Percentiles rank a stretch among this genome's conserved stretches.
Conservation (phyloP, 805 yeast genomes). For the Wickerhamia fluorescens region DNA sequence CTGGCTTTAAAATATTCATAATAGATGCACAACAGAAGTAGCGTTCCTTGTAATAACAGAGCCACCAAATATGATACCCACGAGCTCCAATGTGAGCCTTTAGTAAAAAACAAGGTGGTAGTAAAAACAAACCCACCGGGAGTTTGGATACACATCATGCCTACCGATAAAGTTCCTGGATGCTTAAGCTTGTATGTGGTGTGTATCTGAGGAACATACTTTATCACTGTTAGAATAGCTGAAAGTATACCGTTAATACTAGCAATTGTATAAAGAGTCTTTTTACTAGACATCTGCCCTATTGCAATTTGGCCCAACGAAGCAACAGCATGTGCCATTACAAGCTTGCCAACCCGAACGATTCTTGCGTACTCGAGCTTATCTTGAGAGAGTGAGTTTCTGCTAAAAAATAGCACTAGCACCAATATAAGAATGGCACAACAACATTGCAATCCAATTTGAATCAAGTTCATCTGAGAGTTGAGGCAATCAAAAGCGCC, state of each 20-base stretch:
- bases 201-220: slow-evolving; percentile 72
- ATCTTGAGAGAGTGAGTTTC: slow-evolving; percentile 40
- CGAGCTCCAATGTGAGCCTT: slow-evolving; percentile 79
- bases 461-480: slow-evolving; percentile 59
- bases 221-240: slow-evolving; percentile 55
- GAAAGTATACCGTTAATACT: slow-evolving; percentile 58
- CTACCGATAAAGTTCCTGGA: slow-evolving; percentile 72
- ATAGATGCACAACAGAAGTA: slow-evolving; percentile 57
- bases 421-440: slow-evolving; percentile 54
- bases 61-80: slow-evolving; percentile 79
- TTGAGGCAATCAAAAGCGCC: slow-evolving; percentile 53
- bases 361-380: slow-evolving; percentile 38
- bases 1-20: slow-evolving; percentile 17
- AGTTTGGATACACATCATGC: slow-evolving; percentile 80
- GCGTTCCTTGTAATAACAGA: slow-evolving; percentile 55
- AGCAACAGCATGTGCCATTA: slow-evolving; percentile 28
- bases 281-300: slow-evolving; percentile 18
- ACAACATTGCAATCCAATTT: slow-evolving; percentile 55
- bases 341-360: slow-evolving; percentile 33
- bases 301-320: slow-evolving; percentile 29
- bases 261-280: slow-evolving; percentile 37
- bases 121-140: slow-evolving; percentile 88
- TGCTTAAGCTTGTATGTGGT: slow-evolving; percentile 66
- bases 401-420: slow-evolving; percentile 45
- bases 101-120: slow-evolving; percentile 58